phyloP scores from a whole-genome alignment of 129 eudicot species.

The Gnaphalium uliginosum region DNA sequence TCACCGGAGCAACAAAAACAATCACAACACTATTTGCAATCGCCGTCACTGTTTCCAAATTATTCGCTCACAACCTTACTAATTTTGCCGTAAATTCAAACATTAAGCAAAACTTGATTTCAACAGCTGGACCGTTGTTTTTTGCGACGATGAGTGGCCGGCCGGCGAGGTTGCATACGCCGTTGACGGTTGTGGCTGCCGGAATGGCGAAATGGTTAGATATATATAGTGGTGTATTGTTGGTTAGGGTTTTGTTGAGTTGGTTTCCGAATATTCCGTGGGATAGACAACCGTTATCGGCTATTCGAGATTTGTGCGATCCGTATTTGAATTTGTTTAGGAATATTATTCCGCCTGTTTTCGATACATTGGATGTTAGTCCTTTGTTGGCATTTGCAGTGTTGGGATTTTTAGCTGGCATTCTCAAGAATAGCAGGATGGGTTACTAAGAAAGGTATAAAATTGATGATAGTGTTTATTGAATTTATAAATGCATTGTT shows the following conservation, averaged over 20 bases:
- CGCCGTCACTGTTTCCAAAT: constrained; percentile 43
- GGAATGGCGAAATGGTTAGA: constrained; percentile 90
- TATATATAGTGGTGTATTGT: constrained; percentile 67
- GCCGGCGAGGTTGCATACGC: constrained; percentile 54
- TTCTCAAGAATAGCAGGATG: constrained; percentile 41
- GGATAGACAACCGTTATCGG: constrained; percentile 88
- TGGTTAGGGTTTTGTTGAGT: constrained; percentile 94
- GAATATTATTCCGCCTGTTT: constrained; percentile 78
- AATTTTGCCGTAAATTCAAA: constrained; percentile 26
- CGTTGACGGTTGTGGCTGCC: constrained; percentile 79
- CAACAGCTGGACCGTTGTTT: constrained; percentile 53
- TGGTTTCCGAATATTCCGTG: constrained; percentile 99
- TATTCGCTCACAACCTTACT: constrained; percentile 39
- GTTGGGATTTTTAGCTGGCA: constrained; percentile 53
- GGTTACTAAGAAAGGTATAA: constrained; percentile 28
- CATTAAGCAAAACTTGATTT: constrained; percentile 34
- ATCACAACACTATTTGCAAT: constrained; percentile 58
- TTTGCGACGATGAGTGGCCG: constrained; percentile 55
- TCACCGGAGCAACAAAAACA: constrained; percentile 62
- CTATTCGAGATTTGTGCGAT: constrained; percentile 84
- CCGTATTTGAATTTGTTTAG: constrained; percentile 85
- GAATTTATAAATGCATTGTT: background rate
- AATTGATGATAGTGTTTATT: background rate
- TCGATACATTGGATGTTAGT: constrained; percentile 79
- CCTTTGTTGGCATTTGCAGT: constrained; percentile 82